Evolutionary conservation across 805 yeast species (phyloP), one percentile per base, ranked within the genome.

Genomic region (Kodamaea kaohsiungensis): DNA sequence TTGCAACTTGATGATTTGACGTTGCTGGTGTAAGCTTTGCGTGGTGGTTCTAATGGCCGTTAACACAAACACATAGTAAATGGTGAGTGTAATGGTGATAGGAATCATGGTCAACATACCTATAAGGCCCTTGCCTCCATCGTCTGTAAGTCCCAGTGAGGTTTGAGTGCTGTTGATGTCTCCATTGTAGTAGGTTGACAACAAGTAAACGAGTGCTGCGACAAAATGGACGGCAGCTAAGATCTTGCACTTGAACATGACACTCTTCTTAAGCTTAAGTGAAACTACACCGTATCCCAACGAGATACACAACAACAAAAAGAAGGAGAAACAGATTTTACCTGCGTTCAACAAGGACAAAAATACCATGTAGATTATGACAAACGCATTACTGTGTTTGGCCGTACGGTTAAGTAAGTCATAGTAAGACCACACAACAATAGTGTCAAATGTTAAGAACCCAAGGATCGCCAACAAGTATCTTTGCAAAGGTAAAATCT

Each of bases 211-310:
- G 55, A 72, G 60, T 2, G 76, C 64, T 0, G 79, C 68, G 6
- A 59, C 59, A 61, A 76, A 76, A 56, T 75, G 77, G 39, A 57
- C 52, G 0, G 65, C 78, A 8, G 79, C 80, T 43, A 76, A 63
- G n/a, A 76, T 66, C 57, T 76, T 76, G 61, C 78, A 72, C 54
- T 64, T 84, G 63, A 85, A 76, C 97, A 95, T 90, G 27, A 79
- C 64, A 53, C 83, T 82, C 68, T 83, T 83, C 47, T 91, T 89
- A 56, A 95, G 80, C 58, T 91, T 87, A 46, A 97, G 91, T 65
- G 83, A 85, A 49, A 95, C 98, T 48, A 95, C 91, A 58, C 98
- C 98, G 71, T 92, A 95, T 42, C 99, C 99, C 60, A 92, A 77
- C 12, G 96, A 81, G 53, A 95, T 93, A 62, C 91, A 87, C 59